Conservation (phyloP, 108 stramenopile genomes). For the Conticribra weissflogii region DNA sequence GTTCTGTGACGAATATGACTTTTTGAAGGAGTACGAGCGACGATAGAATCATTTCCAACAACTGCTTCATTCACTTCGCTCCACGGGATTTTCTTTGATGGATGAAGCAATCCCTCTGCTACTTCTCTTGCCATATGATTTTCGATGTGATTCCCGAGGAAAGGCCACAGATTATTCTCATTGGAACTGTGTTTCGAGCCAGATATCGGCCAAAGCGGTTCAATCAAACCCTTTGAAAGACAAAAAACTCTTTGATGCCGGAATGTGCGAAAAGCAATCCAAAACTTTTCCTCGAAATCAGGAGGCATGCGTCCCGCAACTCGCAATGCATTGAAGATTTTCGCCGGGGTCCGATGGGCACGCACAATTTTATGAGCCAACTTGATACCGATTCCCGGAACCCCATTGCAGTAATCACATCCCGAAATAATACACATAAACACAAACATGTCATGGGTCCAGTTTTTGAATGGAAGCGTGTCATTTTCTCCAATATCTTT, state of each 20-base stretch:
- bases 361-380: conserved; percentile 78
- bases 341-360: conserved; percentile 58
- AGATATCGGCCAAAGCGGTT: conserved; percentile 46
- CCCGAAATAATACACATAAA: conserved; percentile 84
- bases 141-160: conserved; percentile 46
- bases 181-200: conserved; percentile 19
- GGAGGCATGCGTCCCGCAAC: conserved; percentile 52
- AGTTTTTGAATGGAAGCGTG: conserved; percentile 56
- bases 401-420: conserved; percentile 76
- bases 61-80: too few species aligned
- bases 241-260: conserved; percentile 81
- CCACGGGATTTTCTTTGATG: conserved; percentile 49
- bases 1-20: background rate
- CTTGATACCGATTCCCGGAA: conserved; percentile 75
- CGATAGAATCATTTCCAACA: too few species aligned
- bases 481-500: conserved; percentile 53
- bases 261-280: conserved; percentile 74
- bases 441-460: conserved; percentile 86
- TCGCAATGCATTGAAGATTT: conserved; percentile 59
- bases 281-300: conserved; percentile 65
- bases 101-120: conserved; percentile 51
- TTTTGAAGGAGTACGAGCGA: conserved; percentile 18
- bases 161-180: conserved; percentile 42
- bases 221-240: conserved; percentile 37
- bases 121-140: conserved; percentile 34